Conservation (phyloP, 2,329 filamentous ascomycete species). For the Colletotrichum sp. region DNA sequence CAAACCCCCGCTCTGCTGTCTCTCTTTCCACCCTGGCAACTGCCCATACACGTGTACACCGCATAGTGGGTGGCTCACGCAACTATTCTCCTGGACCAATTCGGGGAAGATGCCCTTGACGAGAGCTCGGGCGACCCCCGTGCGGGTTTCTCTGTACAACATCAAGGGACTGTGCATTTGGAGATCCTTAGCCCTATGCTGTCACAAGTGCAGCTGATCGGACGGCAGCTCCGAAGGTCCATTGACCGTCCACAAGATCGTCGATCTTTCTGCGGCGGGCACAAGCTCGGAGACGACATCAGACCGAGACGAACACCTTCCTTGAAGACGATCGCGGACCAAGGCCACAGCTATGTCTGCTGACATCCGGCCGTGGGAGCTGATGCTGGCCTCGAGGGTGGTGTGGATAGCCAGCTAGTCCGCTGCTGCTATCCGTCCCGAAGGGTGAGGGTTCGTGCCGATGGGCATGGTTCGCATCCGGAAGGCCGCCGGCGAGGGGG, state of each 20-base stretch:
- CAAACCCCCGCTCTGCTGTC: neutral
- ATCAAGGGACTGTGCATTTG: neutral
- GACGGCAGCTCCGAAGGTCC: neutral
- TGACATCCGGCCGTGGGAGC: neutral
- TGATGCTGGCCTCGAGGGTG: neutral
- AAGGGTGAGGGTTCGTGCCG: neutral
- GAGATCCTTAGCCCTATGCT: neutral
- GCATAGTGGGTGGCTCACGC: neutral
- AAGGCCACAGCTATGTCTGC: neutral
- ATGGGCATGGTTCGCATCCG: neutral
- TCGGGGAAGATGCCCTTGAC: neutral
- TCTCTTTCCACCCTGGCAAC: neutral
- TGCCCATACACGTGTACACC: constrained; percentile 4
- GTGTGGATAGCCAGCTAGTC: neutral
- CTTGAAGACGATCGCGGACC: neutral
- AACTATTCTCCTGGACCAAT: neutral
- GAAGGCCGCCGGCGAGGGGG: neutral
- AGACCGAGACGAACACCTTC: neutral
- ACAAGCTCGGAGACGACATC: neutral
- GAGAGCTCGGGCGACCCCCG: neutral
- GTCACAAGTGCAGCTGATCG: neutral
- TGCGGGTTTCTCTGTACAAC: neutral
- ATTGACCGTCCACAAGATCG: neutral
- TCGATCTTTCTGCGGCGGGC: neutral
- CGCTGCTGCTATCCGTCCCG: neutral